phyloP scores from a whole-genome alignment of 345 rosid species.

The Boechera divaricarpa region DNA sequence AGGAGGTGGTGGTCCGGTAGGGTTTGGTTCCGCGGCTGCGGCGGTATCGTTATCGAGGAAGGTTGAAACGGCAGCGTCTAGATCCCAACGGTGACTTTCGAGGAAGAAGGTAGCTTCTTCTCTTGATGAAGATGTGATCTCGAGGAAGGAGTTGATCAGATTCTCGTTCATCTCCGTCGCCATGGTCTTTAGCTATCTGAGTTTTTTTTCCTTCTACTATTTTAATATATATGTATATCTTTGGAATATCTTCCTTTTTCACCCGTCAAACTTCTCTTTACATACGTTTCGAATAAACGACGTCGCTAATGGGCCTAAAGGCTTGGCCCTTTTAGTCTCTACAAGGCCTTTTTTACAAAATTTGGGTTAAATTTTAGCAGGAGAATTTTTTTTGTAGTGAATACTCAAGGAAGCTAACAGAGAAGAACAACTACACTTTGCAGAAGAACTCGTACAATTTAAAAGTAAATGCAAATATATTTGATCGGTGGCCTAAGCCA shows the following conservation, averaged over 20 bases:
- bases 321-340: background rate
- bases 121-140: conserved; percentile 81
- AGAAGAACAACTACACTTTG: too few species aligned
- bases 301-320: conserved; percentile 14
- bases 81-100: conserved; percentile 87
- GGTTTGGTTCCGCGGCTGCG: conserved; percentile 33
- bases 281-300: background rate
- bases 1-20: conserved; percentile 25
- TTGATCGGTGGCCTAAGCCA: too few species aligned
- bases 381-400: too few species aligned
- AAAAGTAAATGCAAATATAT: too few species aligned
- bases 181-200: background rate
- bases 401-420: too few species aligned
- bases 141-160: conserved; percentile 71
- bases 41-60: conserved; percentile 67
- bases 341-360: too few species aligned
- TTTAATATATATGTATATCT: background rate
- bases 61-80: conserved; percentile 90
- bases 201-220: too few species aligned
- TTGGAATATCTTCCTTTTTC: background rate
- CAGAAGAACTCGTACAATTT: too few species aligned
- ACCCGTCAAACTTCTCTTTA: background rate
- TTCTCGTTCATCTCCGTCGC: conserved; percentile 31
- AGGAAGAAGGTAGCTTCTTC: conserved; percentile 88
- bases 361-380: too few species aligned